phyloP scores from a whole-genome alignment of 306 rosid genomes.

The Quercus berberidifolia region DNA sequence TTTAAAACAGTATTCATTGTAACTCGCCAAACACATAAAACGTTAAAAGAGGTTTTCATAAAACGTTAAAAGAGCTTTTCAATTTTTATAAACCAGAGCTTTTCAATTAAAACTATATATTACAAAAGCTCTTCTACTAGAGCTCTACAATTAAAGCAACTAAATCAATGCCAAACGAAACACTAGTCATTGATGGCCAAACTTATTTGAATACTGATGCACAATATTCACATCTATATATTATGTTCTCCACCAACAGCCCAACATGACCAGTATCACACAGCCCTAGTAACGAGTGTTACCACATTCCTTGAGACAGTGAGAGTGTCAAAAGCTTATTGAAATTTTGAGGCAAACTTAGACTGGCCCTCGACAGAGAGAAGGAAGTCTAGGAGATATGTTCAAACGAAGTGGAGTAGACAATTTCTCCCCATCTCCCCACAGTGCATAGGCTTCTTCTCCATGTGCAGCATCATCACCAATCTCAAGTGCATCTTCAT shows the following conservation, averaged over 20 bases:
- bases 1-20: too few relatives aligned
- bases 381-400: slow-evolving; percentile 31
- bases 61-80: too few relatives aligned
- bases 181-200: too few relatives aligned
- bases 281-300: slow-evolving; percentile 1
- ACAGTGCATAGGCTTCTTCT: slow-evolving; percentile 69
- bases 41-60: too few relatives aligned
- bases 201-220: neutral
- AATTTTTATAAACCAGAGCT: too few relatives aligned
- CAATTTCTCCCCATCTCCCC: slow-evolving; percentile 71
- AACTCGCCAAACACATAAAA: too few relatives aligned
- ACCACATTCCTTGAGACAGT: neutral
- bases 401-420: slow-evolving; percentile 26
- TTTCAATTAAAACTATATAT: too few relatives aligned
- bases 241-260: neutral
- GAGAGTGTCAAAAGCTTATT: neutral
- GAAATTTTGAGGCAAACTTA: neutral
- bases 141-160: too few relatives aligned
- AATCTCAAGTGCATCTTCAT: slow-evolving; percentile 59
- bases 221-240: neutral
- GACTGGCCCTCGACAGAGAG: slow-evolving; percentile 15
- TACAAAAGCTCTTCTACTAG: too few relatives aligned
- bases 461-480: slow-evolving; percentile 79
- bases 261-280: neutral
- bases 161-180: too few relatives aligned